Evolutionary conservation across 192 early-diverging fungal genomes (phyloP).

Genomic region (Ambispora gerdemannii): DNA sequence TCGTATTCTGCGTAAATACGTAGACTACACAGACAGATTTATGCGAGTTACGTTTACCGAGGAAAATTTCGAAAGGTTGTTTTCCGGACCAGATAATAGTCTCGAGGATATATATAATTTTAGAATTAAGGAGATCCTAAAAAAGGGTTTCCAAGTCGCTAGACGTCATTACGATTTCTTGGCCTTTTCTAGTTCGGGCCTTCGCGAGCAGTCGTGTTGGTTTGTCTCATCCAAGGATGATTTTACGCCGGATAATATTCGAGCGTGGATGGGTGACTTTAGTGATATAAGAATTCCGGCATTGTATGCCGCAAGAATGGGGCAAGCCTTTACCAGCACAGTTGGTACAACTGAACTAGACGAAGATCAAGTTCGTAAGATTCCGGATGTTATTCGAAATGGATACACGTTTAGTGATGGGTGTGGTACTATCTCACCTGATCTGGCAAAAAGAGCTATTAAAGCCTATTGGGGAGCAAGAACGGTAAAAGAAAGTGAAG

Average conservation of each 20-base stretch:
- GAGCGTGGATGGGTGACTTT: slow-evolving; percentile 71
- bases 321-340: slow-evolving; percentile 73
- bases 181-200: slow-evolving; percentile 59
- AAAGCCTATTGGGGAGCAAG: slow-evolving; percentile 34
- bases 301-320: slow-evolving; percentile 65
- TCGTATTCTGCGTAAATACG: slow-evolving; percentile 64
- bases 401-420: slow-evolving; percentile 69
- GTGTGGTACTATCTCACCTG: slow-evolving; percentile 58
- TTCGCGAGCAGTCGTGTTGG: slow-evolving; percentile 65
- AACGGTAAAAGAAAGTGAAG: slow-evolving; percentile 34
- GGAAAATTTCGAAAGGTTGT: slow-evolving; percentile 48
- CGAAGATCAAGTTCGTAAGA: slow-evolving; percentile 37
- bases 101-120: slow-evolving; percentile 37
- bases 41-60: slow-evolving; percentile 67
- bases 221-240: slow-evolving; percentile 37
- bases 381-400: slow-evolving; percentile 59
- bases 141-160: slow-evolving; percentile 53
- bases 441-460: slow-evolving; percentile 38
- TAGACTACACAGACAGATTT: slow-evolving; percentile 51
- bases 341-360: slow-evolving; percentile 43
- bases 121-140: slow-evolving; percentile 47
- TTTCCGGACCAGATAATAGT: slow-evolving; percentile 36
- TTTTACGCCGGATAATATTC: slow-evolving; percentile 59
- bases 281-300: slow-evolving; percentile 49
- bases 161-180: slow-evolving; percentile 56